These are phyloP conservation scores for Pholiota molesta DNA, from an alignment of 768 basidiomycete species.

Conservation along the genomic window DNA sequence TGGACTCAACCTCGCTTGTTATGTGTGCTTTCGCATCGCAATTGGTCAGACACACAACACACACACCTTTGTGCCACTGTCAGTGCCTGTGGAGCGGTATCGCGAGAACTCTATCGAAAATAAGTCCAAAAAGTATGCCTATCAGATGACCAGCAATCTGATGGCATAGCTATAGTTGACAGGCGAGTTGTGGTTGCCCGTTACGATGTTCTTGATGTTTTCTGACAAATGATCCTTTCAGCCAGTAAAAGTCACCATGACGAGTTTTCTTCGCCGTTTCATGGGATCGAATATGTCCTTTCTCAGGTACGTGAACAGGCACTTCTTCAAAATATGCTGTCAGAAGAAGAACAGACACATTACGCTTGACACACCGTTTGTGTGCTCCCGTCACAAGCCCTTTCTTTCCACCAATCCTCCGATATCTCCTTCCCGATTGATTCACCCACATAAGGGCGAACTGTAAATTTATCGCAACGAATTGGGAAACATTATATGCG, in stretches of 20 bases:
- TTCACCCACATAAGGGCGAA: not conserved
- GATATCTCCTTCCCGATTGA: conserved; percentile 7
- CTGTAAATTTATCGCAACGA: conserved; percentile 3
- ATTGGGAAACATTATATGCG: conserved; percentile 6
- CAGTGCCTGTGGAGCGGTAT: not conserved
- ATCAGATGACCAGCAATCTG: conserved; percentile 3
- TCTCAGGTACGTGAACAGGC: not conserved
- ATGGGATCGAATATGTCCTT: not conserved
- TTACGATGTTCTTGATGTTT: conserved; percentile 3
- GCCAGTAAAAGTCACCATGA: not conserved
- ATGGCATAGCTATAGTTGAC: conserved; percentile 4
- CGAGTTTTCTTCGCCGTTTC: not conserved
- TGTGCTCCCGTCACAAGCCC: not conserved
- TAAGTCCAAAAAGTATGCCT: not conserved
- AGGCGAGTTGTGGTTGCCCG: conserved; percentile 1
- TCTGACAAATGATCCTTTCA: conserved; percentile 5
- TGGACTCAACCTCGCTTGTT: too few species aligned
- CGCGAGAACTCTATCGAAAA: too few species aligned
- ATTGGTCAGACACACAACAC: not conserved
- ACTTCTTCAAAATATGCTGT: conserved; percentile 1
- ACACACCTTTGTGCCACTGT: too few species aligned
- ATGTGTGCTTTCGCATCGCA: not conserved
- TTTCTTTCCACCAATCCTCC: conserved; percentile 5
- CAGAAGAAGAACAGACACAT: not conserved
- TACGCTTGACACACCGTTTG: not conserved